These are phyloP conservation scores for Chenopodium album DNA, from an alignment of 148 eudicot species.

Conservation along the genomic window DNA sequence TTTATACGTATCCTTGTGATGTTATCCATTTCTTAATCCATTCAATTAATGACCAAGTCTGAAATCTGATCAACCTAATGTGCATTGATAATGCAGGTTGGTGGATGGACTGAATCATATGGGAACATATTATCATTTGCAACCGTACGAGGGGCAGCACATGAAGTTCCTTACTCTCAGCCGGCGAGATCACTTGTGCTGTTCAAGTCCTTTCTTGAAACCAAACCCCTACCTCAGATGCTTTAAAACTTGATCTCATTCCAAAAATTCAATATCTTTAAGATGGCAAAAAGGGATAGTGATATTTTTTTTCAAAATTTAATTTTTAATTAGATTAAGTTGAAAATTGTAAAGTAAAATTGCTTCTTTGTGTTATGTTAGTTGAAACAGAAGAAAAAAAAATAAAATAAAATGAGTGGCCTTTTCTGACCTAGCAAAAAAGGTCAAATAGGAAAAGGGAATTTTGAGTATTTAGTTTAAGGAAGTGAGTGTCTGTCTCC, in stretches of 20 bases:
- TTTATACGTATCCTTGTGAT: too few species aligned
- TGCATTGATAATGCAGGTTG: slow-evolving; percentile 48
- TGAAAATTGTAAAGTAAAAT: slow-evolving; percentile 25
- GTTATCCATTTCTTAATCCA: not conserved
- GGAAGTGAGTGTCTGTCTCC: not conserved
- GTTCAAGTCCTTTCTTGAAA: slow-evolving; percentile 70
- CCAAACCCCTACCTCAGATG: slow-evolving; percentile 59
- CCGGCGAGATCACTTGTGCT: slow-evolving; percentile 79
- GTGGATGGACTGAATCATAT: slow-evolving; percentile 89
- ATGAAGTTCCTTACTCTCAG: slow-evolving; percentile 91
- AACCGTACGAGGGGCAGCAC: slow-evolving; percentile 86
- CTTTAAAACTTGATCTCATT: slow-evolving; percentile 24
- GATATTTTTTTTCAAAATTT: not conserved
- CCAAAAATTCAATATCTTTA: too few species aligned
- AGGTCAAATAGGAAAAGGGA: slow-evolving; percentile 8
- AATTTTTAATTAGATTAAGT: slow-evolving; percentile 17
- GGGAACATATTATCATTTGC: slow-evolving; percentile 71
- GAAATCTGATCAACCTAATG: not conserved
- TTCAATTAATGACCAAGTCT: not conserved
- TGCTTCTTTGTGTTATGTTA: slow-evolving; percentile 22
- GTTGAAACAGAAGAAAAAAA: slow-evolving; percentile 12
- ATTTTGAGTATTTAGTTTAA: slow-evolving; percentile 16
- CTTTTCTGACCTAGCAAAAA: slow-evolving; percentile 15
- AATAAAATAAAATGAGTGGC: slow-evolving; percentile 12
- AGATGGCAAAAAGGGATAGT: slow-evolving; percentile 5